phyloP scores from a whole-genome alignment of 2,329 filamentous ascomycete genomes.

The Amauroascus niger region DNA sequence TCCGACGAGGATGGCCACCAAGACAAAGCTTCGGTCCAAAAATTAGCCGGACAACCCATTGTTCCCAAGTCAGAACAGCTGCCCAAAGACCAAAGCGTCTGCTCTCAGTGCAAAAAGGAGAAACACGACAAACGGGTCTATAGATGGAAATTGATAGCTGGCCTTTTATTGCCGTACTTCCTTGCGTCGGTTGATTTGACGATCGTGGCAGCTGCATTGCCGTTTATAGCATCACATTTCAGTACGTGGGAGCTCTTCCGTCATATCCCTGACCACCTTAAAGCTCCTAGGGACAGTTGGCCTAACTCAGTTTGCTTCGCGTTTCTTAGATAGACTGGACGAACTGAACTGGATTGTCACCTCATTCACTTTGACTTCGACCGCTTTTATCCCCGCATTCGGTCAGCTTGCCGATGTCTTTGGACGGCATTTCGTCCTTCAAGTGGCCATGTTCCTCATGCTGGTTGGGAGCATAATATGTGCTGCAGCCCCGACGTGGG shows the following conservation, averaged over 20 bases:
- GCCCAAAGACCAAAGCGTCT: slow-evolving; percentile 4
- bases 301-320: neutral
- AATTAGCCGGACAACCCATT: neutral
- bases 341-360: slow-evolving; percentile 62
- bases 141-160: slow-evolving; percentile 50
- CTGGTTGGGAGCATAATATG: slow-evolving; percentile 53
- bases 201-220: slow-evolving; percentile 51
- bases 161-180: slow-evolving; percentile 51
- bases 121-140: slow-evolving; percentile 35
- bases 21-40: neutral
- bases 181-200: slow-evolving; percentile 56
- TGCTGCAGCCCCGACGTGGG: slow-evolving; percentile 48
- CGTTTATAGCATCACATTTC: slow-evolving; percentile 57
- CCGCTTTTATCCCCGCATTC: slow-evolving; percentile 58
- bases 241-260: slow-evolving; percentile 31
- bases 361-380: slow-evolving; percentile 57
- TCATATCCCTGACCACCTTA: neutral
- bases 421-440: slow-evolving; percentile 51
- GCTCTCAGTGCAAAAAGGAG: slow-evolving; percentile 25
- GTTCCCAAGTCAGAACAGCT: neutral
- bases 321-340: slow-evolving; percentile 40
- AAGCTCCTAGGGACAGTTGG: neutral
- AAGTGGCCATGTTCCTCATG: slow-evolving; percentile 49
- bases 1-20: neutral
- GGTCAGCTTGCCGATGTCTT: slow-evolving; percentile 57